Evolutionary conservation across 2,329 filamentous ascomycete species (phyloP).

Genomic region (Trichoderma arundinaceum): DNA sequence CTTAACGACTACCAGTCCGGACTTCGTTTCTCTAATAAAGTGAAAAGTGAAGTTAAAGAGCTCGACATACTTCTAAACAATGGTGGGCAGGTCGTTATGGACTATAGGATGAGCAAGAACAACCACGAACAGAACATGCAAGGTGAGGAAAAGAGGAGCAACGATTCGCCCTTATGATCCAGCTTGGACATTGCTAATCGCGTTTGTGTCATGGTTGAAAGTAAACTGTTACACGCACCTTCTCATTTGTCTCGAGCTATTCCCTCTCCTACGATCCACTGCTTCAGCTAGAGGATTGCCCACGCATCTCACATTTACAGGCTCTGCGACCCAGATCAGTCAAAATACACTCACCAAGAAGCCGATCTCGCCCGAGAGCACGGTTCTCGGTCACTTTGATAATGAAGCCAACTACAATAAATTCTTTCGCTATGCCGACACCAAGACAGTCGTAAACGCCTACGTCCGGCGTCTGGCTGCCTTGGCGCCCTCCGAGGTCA

Average conservation of each 20-base stretch:
- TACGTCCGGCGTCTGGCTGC: constrained; percentile 20
- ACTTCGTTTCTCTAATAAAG: constrained; percentile 9
- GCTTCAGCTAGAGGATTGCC: constrained; percentile 7
- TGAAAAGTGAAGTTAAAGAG: constrained; percentile 13
- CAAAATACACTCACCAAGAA: constrained; percentile 11
- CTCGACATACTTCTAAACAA: constrained; percentile 22
- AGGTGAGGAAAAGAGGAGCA: not conserved
- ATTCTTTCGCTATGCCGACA: constrained; percentile 12
- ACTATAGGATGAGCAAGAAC: constrained; percentile 12
- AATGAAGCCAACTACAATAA: constrained; percentile 13
- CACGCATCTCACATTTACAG: constrained; percentile 14
- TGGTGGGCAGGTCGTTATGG: constrained; percentile 8
- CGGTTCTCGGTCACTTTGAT: constrained; percentile 13
- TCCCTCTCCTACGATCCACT: constrained; percentile 14
- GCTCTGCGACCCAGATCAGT: constrained; percentile 11
- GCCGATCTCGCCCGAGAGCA: not conserved
- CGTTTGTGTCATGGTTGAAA: not conserved
- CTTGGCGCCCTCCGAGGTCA: constrained; percentile 17
- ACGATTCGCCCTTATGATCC: too few relatives aligned
- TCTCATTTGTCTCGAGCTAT: constrained; percentile 18
- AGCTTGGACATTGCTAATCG: not conserved
- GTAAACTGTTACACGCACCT: constrained; percentile 19
- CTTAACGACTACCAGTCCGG: constrained; percentile 21
- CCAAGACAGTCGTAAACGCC: constrained; percentile 15
- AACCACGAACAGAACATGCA: constrained; percentile 18